Evolutionary conservation across 2,329 filamentous ascomycete genomes (phyloP).

Genomic region (Teratosphaeriaceae sp.): DNA sequence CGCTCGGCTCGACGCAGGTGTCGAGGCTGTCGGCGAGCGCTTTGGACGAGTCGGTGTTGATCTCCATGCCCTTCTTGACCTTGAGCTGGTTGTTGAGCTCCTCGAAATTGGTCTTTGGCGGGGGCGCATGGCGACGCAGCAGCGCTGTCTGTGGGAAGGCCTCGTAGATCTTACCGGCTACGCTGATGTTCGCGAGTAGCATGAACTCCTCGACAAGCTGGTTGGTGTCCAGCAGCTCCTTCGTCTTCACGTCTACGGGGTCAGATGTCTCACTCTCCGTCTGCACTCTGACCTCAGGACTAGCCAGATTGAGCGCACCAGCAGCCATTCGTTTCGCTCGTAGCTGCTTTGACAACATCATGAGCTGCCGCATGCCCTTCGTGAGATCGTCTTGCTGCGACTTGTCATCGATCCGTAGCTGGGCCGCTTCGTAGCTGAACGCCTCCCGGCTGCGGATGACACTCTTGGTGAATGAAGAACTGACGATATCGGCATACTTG

Average conservation of each 20-base stretch:
- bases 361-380: constrained; percentile 75
- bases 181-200: constrained; percentile 94
- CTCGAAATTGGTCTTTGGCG: constrained; percentile 94
- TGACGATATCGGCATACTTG: constrained; percentile 75
- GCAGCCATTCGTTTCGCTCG: constrained; percentile 95
- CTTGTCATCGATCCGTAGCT: constrained; percentile 83
- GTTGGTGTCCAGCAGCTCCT: constrained; percentile 89
- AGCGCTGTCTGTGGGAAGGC: constrained; percentile 94
- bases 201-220: constrained; percentile 99
- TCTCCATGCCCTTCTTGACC: constrained; percentile 72
- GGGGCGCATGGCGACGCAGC: constrained; percentile 82
- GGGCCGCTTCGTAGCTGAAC: constrained; percentile 96
- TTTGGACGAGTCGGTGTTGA: constrained; percentile 79
- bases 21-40: constrained; percentile 93
- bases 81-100: constrained; percentile 86
- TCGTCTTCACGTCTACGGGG: constrained; percentile 92
- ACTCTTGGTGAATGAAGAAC: constrained; percentile 87
- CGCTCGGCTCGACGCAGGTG: constrained; percentile 65
- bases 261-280: constrained; percentile 94
- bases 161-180: constrained; percentile 82
- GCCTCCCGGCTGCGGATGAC: constrained; percentile 95
- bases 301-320: constrained; percentile 88
- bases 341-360: constrained; percentile 86
- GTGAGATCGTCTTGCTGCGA: constrained; percentile 87
- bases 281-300: constrained; percentile 95